These are phyloP conservation scores for Amanita thiersii DNA, from an alignment of 768 basidiomycete genomes.

Conservation along the genomic window DNA sequence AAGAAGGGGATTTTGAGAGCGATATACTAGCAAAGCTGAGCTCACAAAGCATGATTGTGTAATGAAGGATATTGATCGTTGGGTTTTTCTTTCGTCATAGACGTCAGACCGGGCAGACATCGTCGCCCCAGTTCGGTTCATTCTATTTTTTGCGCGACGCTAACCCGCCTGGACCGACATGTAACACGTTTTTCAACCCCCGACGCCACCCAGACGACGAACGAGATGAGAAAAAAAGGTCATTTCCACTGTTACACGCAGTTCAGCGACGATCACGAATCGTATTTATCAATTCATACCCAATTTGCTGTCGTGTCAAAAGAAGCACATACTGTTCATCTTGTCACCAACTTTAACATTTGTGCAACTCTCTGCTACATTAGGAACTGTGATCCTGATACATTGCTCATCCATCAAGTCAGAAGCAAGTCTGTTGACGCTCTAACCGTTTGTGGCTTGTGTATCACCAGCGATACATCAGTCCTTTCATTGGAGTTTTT, in stretches of 20 bases:
- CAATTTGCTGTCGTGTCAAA: slow-evolving; percentile 45
- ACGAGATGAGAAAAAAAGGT: slow-evolving; percentile 3
- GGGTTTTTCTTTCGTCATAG: not conserved
- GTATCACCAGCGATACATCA: no score
- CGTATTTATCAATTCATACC: slow-evolving; percentile 21
- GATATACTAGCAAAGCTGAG: not conserved
- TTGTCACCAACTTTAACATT: no score
- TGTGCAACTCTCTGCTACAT: no score
- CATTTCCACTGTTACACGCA: no score
- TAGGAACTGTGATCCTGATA: no score
- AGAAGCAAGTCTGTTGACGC: no score
- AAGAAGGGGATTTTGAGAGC: slow-evolving; percentile 3
- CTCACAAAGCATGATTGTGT: slow-evolving; percentile 5
- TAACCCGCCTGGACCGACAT: not conserved
- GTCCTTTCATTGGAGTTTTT: no score
- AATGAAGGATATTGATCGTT: slow-evolving; percentile 8
- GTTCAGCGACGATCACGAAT: slow-evolving; percentile 27
- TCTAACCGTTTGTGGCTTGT: no score
- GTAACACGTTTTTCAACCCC: slow-evolving; percentile 34
- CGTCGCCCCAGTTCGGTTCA: not conserved
- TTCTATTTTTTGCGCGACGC: not conserved
- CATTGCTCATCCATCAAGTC: no score
- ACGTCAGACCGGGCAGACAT: slow-evolving; percentile 6
- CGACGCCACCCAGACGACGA: slow-evolving; percentile 24
- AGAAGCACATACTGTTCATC: slow-evolving; percentile 17